These are phyloP conservation scores for Pleurotus ostreatus DNA, from an alignment of 768 basidiomycete species.

Conservation along the genomic window DNA sequence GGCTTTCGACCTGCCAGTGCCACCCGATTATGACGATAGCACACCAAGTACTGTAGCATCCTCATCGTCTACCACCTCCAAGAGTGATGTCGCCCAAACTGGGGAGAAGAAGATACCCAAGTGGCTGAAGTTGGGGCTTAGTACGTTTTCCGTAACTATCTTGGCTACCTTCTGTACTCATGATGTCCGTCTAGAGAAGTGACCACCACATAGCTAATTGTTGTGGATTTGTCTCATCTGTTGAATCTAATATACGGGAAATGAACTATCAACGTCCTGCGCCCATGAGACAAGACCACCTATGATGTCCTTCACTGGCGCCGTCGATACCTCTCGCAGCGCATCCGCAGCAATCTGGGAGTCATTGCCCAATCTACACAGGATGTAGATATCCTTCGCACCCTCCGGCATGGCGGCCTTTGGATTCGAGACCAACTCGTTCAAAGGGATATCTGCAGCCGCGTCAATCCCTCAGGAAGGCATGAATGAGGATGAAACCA, in stretches of 20 bases:
- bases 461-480: not conserved
- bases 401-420: slow-evolving; percentile 29
- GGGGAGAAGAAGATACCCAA: slow-evolving; percentile 66
- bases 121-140: slow-evolving; percentile 69
- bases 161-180: too few species aligned
- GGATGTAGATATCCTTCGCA: slow-evolving; percentile 42
- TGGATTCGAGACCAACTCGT: slow-evolving; percentile 60
- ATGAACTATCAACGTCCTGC: slow-evolving; percentile 61
- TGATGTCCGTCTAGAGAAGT: slow-evolving; percentile 17
- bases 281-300: slow-evolving; percentile 86
- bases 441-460: slow-evolving; percentile 67
- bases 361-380: slow-evolving; percentile 92
- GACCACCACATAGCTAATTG: not conserved
- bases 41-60: slow-evolving; percentile 4
- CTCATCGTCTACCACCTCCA: slow-evolving; percentile 6
- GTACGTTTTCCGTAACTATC: slow-evolving; percentile 31
- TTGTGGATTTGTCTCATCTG: not conserved
- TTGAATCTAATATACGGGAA: slow-evolving; percentile 72
- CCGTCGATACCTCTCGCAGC: slow-evolving; percentile 32
- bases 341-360: slow-evolving; percentile 83
- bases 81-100: slow-evolving; percentile 9
- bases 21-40: slow-evolving; percentile 28
- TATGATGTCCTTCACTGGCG: slow-evolving; percentile 60
- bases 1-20: slow-evolving; percentile 65
- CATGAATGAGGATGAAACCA: slow-evolving; percentile 1